phyloP scores from a whole-genome alignment of 2,329 filamentous ascomycete species.

The Colletotrichum nymphaeae region DNA sequence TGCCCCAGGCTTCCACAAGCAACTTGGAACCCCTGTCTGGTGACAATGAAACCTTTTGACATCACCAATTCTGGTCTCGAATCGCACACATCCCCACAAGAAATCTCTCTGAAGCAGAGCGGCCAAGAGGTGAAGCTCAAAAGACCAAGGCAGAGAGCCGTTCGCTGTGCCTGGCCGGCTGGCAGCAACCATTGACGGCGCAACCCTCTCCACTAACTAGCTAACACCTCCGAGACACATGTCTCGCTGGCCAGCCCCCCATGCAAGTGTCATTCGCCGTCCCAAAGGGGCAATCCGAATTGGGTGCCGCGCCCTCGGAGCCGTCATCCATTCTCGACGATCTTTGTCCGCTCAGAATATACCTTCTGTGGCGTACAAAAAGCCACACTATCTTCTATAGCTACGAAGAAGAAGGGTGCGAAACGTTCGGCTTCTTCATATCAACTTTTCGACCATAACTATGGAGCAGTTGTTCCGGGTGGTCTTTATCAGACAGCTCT shows the following conservation, averaged over 20 bases:
- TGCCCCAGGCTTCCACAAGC: neutral
- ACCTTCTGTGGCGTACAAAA: neutral
- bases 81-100: constrained; percentile 10
- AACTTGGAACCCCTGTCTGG: constrained; percentile 18
- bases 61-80: constrained; percentile 31
- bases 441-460: neutral
- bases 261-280: constrained; percentile 23
- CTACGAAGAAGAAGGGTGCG: neutral
- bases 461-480: constrained; percentile 14
- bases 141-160: constrained; percentile 16
- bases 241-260: constrained; percentile 2
- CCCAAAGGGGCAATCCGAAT: constrained; percentile 32
- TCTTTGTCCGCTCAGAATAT: neutral
- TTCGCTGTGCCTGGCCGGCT: constrained; percentile 15
- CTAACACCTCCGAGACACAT: constrained; percentile 12
- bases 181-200: constrained; percentile 22
- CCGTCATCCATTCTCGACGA: constrained; percentile 26
- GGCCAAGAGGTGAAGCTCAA: neutral
- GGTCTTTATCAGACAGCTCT: neutral
- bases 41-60: constrained; percentile 26
- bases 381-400: neutral
- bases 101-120: neutral
- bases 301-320: constrained; percentile 29
- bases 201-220: constrained; percentile 21
- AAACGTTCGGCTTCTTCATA: neutral